Evolutionary conservation across 805 yeast genomes (phyloP).

Genomic region (Ascoidea asiatica): DNA sequence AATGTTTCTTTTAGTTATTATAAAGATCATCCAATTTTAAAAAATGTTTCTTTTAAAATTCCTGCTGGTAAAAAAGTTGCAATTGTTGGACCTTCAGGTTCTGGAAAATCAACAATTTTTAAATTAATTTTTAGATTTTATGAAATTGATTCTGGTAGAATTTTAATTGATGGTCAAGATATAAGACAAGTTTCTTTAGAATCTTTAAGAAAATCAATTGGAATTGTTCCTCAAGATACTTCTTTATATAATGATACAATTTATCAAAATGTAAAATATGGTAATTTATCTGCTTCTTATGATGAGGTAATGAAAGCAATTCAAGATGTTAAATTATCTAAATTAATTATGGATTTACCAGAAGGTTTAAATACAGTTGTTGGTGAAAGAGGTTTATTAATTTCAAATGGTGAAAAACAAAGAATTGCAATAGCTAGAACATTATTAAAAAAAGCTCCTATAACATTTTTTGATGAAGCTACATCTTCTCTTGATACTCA

Average conservation of each 20-base stretch:
- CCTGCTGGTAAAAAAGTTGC: conserved; percentile 40
- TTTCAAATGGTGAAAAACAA: conserved; percentile 91
- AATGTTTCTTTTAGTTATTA: conserved; percentile 74
- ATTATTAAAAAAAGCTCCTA: conserved; percentile 52
- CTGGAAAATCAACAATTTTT: conserved; percentile 77
- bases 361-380: conserved; percentile 47
- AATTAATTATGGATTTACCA: conserved; percentile 41
- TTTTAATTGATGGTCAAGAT: conserved; percentile 33
- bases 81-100: conserved; percentile 77
- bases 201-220: conserved; percentile 37
- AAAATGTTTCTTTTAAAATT: conserved; percentile 29
- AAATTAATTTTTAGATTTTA: conserved; percentile 44
- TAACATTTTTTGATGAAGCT: conserved; percentile 71
- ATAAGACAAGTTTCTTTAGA: conserved; percentile 30
- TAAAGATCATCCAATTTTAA: conserved; percentile 19
- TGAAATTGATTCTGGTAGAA: conserved; percentile 21
- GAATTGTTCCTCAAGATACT: conserved; percentile 69
- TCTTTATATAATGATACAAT: conserved; percentile 63
- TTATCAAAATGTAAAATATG: conserved; percentile 57
- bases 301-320: conserved; percentile 25
- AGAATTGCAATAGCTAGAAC: conserved; percentile 79
- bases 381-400: conserved; percentile 24
- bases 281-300: conserved; percentile 19
- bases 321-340: conserved; percentile 33
- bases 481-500: conserved; percentile 75